phyloP scores from a whole-genome alignment of 805 yeast genomes.

The Kurtzmaniella cleridarum region DNA sequence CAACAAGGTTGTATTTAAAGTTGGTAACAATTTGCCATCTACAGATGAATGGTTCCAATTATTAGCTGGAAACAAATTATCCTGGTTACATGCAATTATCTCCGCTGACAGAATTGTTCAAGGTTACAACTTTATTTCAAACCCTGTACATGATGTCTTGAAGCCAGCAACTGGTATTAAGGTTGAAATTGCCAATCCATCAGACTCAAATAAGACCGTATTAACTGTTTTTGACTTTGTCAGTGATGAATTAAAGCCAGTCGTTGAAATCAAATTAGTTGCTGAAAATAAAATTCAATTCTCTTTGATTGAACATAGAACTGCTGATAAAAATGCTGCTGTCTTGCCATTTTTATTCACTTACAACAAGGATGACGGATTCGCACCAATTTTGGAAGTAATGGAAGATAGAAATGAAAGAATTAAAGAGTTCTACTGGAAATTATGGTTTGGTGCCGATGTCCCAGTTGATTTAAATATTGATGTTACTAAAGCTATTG shows the following conservation, averaged over 20 bases:
- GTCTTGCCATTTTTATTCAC: constrained; percentile 73
- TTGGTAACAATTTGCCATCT: constrained; percentile 32
- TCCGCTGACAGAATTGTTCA: constrained; percentile 78
- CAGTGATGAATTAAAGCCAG: constrained; percentile 64
- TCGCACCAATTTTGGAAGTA: constrained; percentile 88
- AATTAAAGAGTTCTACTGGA: constrained; percentile 96
- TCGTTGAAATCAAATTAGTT: constrained; percentile 55
- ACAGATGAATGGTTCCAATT: constrained; percentile 62
- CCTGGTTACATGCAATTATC: constrained; percentile 91
- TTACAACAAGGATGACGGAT: constrained; percentile 84
- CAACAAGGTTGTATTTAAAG: constrained; percentile 29
- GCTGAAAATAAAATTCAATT: constrained; percentile 55
- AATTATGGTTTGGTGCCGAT: constrained; percentile 79
- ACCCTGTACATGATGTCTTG: constrained; percentile 76
- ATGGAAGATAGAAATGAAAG: constrained; percentile 88
- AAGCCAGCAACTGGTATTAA: constrained; percentile 61
- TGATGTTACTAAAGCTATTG: constrained; percentile 65
- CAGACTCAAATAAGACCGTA: constrained; percentile 48
- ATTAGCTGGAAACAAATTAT: constrained; percentile 71
- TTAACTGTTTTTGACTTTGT: constrained; percentile 65
- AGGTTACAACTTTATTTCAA: constrained; percentile 70
- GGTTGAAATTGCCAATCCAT: constrained; percentile 50
- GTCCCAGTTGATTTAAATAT: constrained; percentile 61
- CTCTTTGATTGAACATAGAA: constrained; percentile 81
- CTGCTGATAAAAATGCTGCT: constrained; percentile 68